Evolutionary conservation across 768 basidiomycete genomes (phyloP).

Genomic region (Leucocoprinus leucothites): DNA sequence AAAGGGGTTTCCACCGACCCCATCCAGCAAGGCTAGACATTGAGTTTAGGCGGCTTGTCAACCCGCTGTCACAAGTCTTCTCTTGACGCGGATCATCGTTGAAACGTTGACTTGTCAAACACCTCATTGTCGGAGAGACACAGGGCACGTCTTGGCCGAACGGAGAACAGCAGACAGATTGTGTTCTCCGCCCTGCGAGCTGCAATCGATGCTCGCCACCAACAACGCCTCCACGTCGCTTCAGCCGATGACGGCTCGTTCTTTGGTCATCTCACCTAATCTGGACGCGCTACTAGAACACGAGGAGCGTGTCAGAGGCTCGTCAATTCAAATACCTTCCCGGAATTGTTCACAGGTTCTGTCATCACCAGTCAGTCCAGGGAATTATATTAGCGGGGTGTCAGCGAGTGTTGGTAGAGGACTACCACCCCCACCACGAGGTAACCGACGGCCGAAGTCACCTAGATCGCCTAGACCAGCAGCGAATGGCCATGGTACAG

Average conservation of each 20-base stretch:
- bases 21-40: too few relatives aligned
- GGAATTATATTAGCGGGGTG: background rate
- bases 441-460: constrained; percentile 18
- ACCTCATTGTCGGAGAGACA: too few relatives aligned
- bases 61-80: too few relatives aligned
- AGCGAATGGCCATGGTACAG: too few relatives aligned
- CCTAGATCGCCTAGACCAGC: constrained; percentile 13
- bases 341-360: constrained; percentile 10
- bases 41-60: too few relatives aligned
- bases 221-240: background rate
- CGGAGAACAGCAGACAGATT: constrained; percentile 5
- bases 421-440: constrained; percentile 53
- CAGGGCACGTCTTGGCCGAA: too few relatives aligned
- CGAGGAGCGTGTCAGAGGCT: constrained; percentile 44
- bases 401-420: constrained; percentile 38
- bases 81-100: too few relatives aligned
- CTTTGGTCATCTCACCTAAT: constrained; percentile 54
- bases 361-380: background rate
- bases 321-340: constrained; percentile 4
- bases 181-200: background rate
- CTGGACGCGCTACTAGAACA: constrained; percentile 59
- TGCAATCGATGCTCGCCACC: background rate
- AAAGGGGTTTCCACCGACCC: too few relatives aligned
- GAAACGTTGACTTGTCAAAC: too few relatives aligned
- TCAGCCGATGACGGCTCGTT: constrained; percentile 16